Conservation (phyloP, 495 filamentous ascomycete species). For the Penicillium riverlandense region DNA sequence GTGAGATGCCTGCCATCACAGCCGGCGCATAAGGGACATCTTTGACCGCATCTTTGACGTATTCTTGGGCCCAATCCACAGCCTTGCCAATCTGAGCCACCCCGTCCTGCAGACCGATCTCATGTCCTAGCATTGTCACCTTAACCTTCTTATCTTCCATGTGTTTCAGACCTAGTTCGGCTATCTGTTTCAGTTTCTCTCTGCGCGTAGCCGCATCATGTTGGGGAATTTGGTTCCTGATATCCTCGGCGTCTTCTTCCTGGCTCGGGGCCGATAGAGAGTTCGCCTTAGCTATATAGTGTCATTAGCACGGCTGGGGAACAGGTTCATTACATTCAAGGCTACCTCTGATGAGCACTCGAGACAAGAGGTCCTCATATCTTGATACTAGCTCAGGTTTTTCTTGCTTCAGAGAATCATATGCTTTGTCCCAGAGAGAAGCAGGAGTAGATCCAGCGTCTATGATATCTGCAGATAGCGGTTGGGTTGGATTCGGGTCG, state of each 20-base stretch:
- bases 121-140: conserved; percentile 2
- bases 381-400: not conserved
- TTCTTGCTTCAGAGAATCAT: conserved; percentile 1
- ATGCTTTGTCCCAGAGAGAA: conserved; percentile 6
- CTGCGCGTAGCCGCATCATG: not conserved
- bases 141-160: conserved; percentile 1
- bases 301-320: too few species aligned
- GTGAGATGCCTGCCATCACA: conserved; percentile 4
- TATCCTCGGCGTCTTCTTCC: too few species aligned
- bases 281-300: too few species aligned
- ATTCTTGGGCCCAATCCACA: conserved; percentile 1
- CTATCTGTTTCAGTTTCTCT: not conserved
- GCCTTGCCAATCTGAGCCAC: not conserved
- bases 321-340: not conserved
- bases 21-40: conserved; percentile 5
- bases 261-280: too few species aligned
- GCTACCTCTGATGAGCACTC: conserved; percentile 1
- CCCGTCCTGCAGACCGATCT: not conserved
- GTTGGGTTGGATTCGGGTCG: too few species aligned
- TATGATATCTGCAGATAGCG: too few species aligned
- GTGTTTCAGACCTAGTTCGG: conserved; percentile 1
- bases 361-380: conserved; percentile 4
- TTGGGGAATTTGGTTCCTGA: conserved; percentile 1
- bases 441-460: too few species aligned
- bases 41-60: conserved; percentile 3